Conservation (phyloP, 768 basidiomycete genomes). For the Daedalea quercina region DNA sequence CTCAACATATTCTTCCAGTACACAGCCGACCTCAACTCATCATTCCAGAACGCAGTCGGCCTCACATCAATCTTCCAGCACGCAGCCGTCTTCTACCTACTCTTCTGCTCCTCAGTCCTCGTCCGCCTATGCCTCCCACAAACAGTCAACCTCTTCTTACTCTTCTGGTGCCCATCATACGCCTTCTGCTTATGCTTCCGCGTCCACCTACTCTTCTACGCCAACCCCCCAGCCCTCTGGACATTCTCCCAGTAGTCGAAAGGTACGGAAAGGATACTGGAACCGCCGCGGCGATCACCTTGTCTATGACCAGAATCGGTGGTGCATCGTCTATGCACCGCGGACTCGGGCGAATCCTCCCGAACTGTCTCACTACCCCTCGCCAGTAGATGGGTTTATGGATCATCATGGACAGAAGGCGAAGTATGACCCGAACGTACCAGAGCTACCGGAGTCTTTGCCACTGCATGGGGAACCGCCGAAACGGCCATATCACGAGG, state of each 20-base stretch:
- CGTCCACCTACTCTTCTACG: constrained; percentile 20
- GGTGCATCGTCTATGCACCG: constrained; percentile 65
- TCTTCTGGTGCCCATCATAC: neutral
- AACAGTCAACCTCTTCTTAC: too few species aligned
- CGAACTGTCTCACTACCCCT: constrained; percentile 57
- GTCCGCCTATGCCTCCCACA: neutral
- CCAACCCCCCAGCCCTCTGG: constrained; percentile 11
- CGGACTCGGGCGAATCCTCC: constrained; percentile 44
- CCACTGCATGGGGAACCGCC: constrained; percentile 51
- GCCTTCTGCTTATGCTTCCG: constrained; percentile 1
- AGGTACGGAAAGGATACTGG: constrained; percentile 58
- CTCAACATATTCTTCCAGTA: neutral
- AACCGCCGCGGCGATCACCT: constrained; percentile 72
- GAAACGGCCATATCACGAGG: constrained; percentile 47
- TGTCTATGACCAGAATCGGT: constrained; percentile 11
- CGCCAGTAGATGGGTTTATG: constrained; percentile 44
- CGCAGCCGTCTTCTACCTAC: neutral
- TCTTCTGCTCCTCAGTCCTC: neutral
- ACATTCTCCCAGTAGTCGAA: constrained; percentile 13
- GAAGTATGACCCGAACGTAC: constrained; percentile 35
- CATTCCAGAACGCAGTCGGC: neutral
- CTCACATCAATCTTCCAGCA: neutral
- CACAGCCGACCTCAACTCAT: neutral
- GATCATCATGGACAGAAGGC: constrained; percentile 43
- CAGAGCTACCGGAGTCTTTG: constrained; percentile 56